Base-by-base conservation (phyloP, 345 rosid genomes). In the Excoecaria cochinchinensis region DNA sequence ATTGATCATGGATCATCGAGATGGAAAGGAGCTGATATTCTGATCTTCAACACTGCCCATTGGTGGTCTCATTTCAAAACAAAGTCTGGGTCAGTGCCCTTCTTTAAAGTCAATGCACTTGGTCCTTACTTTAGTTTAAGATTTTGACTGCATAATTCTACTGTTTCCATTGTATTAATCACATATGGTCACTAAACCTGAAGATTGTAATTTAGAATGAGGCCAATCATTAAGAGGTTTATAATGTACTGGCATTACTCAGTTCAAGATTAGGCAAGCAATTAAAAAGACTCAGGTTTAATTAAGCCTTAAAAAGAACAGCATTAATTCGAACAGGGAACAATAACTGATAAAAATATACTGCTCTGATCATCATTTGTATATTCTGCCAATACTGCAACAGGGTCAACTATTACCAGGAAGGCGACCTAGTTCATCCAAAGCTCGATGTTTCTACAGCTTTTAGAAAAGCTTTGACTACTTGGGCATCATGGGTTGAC, bases 41-140 rank as follows among this genome's bases (percentile, higher is more conserved):
- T 95, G 74, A 85, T 95, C 77, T 92, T 95, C 83, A 95, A 95
- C 85, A 86, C 98, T 57, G 99, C 97, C 31, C 97, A 92, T 82
- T 95, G 99, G 99, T 95, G 99, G 99, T 85, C 97, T 50, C 99
- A 95, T 82, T 85, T 79, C 86, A 95, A 95, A 81, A 95, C 99
- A 60, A 90, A 90, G 84, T 86, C 97, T 4, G 99, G 99, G 99
- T 95, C 56, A 83, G 91, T 83, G n/a, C 72, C 63, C 44, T 51
- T 52, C 11, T 73, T 51, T 42, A 12, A 46, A 15, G 22, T 58
- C 6, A 60, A 3, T 67, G 40, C 64, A 64, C 67, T 31, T 66
- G n/a, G 47, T 82, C 24, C 15, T 24, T 36, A 55, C 25, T 77
- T 76, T 63, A 14, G 16, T 21, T 16, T 4, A 48, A 48, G 11